Evolutionary conservation across 306 rosid species (phyloP), one percentile per base, ranked within the genome.

Genomic region (Sphenostylis stenocarpa): DNA sequence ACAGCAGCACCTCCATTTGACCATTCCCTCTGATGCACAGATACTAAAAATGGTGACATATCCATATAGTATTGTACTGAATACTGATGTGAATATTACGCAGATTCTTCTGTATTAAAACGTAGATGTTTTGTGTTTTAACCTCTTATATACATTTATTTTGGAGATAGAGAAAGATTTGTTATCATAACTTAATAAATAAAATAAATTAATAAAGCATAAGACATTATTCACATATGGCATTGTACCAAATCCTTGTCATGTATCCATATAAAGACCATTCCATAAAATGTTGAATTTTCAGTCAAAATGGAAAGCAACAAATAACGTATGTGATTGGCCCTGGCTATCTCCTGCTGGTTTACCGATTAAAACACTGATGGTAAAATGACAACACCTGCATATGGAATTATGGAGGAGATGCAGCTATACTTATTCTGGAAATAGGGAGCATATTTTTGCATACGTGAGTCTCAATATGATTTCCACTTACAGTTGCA

Each of bases 401-500:
- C 44, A 64, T 47, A 47, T 14, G 52, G 52, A 44, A 15, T 14
- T 69, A 23, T 49, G 73, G 64, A 70, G 48, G 26, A 70, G 58
- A 64, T 58, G 51, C 57, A 72, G 29, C 41, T 49, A 26, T 5
- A n/a, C 43, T 53, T 17, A 44, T 48, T 56, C 41, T 75, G 7
- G 48, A 81, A 67, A 76, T 62, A 67, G 61, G 63, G 65, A 36
- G 44, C 49, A 72, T 49, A 41, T 34, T 70, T 64, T 60, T 31
- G 41, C 56, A 70, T 36, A n/a, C 76, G 58, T 57, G 24, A 36
- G 80, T 47, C 73, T 78, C 41, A 44, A 12, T 56, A 53, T 17
- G 31, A 57, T 74, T 44, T 85, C 43, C 66, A 74, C 97, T 87
- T 87, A 86, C 97, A 82, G 43, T 72, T 61, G 55, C 63, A 19